Percentiles rank a stretch among this genome's conserved stretches.
Evolutionary conservation across 352 stramenopile genomes (phyloP).

Genomic region (Phytophthora multivora): DNA sequence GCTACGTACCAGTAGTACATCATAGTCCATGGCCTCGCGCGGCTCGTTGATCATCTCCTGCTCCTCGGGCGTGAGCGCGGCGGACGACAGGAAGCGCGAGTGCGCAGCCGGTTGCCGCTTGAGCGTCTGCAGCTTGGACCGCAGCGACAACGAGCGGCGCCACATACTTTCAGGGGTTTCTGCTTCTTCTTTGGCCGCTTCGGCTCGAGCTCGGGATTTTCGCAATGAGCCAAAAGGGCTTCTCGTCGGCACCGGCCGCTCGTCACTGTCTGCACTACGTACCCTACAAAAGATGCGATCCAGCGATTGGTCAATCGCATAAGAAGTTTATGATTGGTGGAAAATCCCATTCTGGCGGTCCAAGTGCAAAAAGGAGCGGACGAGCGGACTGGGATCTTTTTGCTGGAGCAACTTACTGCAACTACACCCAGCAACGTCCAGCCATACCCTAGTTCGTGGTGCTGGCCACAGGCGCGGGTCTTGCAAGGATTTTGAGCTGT

Average conservation of each 20-base stretch:
- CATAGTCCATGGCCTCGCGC: slow-evolving; percentile 97
- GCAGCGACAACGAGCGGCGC: slow-evolving; percentile 42
- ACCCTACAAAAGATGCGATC: slow-evolving; percentile 22
- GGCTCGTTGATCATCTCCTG: slow-evolving; percentile 70
- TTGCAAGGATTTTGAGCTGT: slow-evolving; percentile 14
- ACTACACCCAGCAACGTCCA: neutral
- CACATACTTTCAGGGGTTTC: slow-evolving; percentile 28
- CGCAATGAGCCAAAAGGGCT: slow-evolving; percentile 17
- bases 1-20: slow-evolving; percentile 96
- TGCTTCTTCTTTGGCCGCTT: slow-evolving; percentile 29
- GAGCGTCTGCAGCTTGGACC: slow-evolving; percentile 21
- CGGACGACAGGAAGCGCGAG: slow-evolving; percentile 44
- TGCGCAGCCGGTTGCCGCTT: slow-evolving; percentile 8
- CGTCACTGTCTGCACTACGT: slow-evolving; percentile 27
- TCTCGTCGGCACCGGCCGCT: neutral
- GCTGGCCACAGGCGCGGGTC: slow-evolving; percentile 9
- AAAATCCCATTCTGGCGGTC: slow-evolving; percentile 29
- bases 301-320: slow-evolving; percentile 10
- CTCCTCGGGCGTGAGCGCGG: slow-evolving; percentile 58
- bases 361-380: slow-evolving; percentile 21
- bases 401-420: neutral
- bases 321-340: slow-evolving; percentile 9
- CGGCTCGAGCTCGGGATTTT: slow-evolving; percentile 26
- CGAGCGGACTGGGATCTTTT: neutral
- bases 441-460: slow-evolving; percentile 19